Evolutionary conservation across 805 yeast species (phyloP), one percentile per base, ranked within the genome.

Genomic region (Isabelozyma rhagii): DNA sequence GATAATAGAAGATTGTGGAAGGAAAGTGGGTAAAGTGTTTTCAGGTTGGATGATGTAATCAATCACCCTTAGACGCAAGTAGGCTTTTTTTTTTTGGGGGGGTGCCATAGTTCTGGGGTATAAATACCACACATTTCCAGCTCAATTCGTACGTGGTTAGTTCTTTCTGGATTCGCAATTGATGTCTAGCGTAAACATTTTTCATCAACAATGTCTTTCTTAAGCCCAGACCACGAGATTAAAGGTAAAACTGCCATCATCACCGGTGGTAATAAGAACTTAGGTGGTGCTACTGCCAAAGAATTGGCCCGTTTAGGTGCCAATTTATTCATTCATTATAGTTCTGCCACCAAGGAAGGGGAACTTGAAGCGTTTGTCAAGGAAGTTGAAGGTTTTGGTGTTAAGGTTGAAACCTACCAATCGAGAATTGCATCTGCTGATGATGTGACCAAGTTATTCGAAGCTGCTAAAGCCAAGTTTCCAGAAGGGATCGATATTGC

Each of bases 201-300:
- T 21, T 21, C 5, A 21, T 21, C 6, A 6, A 21, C 6, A 21
- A 31, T 31, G 36, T 31, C 36, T 31, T 31, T 31, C 36, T 48
- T 34, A 43, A 28, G 41, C 43, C 50, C 53, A 39, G 51, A 51
- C 13, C 40, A 39, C 45, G 52, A 56, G 28, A 54, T 63, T 36
- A 55, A 60, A 53, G 84, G 82, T 47, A 79, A 82, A 61, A 71
- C 75, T 46, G 83, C 80, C 8, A 45, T 82, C 36, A 75, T 83
- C 60, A 75, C 86, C 18, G 87, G 87, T 44, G 87, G 85, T 38
- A 78, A 77, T 55, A 83, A 82, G 71, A 82, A 82, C 62, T 71
- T 83, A 48, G 88, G 88, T 38, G 80, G 69, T 14, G 64, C 66
- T 47, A 78, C 83, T 25, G 81, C 83, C 11, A 60, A 58, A 14